Conservation (phyloP, 495 filamentous ascomycete genomes). For the Peziza echinospora region DNA sequence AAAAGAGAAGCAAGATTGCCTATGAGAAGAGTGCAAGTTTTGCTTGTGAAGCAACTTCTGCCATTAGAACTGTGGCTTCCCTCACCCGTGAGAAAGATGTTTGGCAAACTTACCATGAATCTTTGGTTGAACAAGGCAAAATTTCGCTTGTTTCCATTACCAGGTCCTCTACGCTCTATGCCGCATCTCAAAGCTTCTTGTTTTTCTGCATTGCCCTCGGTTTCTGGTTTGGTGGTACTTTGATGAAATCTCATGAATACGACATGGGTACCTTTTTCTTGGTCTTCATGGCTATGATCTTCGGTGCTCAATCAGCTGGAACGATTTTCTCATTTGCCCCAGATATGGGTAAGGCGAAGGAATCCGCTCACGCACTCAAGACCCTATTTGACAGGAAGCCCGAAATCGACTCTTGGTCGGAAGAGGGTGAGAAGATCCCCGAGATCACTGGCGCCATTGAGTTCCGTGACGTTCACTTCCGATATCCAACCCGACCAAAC, state of each 20-base stretch:
- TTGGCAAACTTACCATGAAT: conserved; percentile 42
- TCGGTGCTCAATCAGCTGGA: conserved; percentile 69
- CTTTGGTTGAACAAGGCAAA: conserved; percentile 38
- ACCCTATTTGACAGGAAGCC: conserved; percentile 59
- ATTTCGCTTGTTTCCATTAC: conserved; percentile 42
- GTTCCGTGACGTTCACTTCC: conserved; percentile 59
- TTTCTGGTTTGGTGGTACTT: conserved; percentile 78
- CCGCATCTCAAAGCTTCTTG: conserved; percentile 52
- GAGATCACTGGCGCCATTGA: conserved; percentile 47
- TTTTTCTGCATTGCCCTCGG: conserved; percentile 74
- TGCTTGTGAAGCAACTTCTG: conserved; percentile 75
- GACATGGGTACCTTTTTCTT: conserved; percentile 41
- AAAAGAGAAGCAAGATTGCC: conserved; percentile 43
- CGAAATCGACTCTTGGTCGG: conserved; percentile 62
- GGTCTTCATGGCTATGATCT: conserved; percentile 58
- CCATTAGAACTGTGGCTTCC: conserved; percentile 83
- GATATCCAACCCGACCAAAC: conserved; percentile 60
- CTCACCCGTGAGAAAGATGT: conserved; percentile 71
- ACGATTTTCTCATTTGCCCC: conserved; percentile 67
- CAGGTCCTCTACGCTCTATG: conserved; percentile 52
- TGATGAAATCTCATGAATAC: conserved; percentile 48
- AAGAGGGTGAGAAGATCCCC: conserved; percentile 39
- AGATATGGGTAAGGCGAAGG: conserved; percentile 76
- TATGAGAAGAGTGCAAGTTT: conserved; percentile 59
- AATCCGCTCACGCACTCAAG: conserved; percentile 54